Evolutionary conservation across 768 basidiomycete genomes (phyloP), one percentile per base, ranked within the genome.

Genomic region (Obba rivulosa): DNA sequence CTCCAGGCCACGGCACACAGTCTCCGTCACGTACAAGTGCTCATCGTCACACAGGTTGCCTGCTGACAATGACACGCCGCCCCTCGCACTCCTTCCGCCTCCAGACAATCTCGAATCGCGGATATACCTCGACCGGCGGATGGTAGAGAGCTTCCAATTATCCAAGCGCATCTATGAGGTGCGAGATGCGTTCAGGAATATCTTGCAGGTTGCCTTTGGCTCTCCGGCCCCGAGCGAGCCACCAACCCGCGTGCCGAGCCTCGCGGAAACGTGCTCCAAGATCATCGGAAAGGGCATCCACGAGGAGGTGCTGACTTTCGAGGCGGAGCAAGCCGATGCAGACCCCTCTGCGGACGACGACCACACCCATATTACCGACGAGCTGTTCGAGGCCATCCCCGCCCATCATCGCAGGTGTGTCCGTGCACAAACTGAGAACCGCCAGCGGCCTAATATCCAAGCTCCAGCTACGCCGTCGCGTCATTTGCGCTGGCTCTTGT

Each of bases 401-500:
- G 48, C 63, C n/a, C 68, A 73, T 24, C 74, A 73, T 60, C 72
- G 81, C 50, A 71, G 71, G 82, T 81, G 57, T 48, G 66, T 49
- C n/a, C 20, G 37, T 11, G 20, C 35, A 41, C 36, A 17, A 38
- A 28, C 50, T 43, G 20, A 3, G 37, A n/a, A 3, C 4, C 52
- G 28, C 28, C 13, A 13, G n/a, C n/a, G 28, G 28, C 10, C 10
- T 41, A 34, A 43, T 13, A 22, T 45, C 17, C 42, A 24, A 7
- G 18, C 34, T 34, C 23, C 36, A 83, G 80, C 41, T 74, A 66
- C 57, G 66, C 76, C 17, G 54, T 83, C 17, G 57, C 77, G 3
- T 71, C 79, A 0, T 79, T 84, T 57, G 76, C 80, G 8, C 59
- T 82, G 7, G 69, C 67, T 20, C 58, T 80, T 23, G 67, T 79